Conservation (phyloP, 2,329 filamentous ascomycete species). For the Aspergillus chevalieri region DNA sequence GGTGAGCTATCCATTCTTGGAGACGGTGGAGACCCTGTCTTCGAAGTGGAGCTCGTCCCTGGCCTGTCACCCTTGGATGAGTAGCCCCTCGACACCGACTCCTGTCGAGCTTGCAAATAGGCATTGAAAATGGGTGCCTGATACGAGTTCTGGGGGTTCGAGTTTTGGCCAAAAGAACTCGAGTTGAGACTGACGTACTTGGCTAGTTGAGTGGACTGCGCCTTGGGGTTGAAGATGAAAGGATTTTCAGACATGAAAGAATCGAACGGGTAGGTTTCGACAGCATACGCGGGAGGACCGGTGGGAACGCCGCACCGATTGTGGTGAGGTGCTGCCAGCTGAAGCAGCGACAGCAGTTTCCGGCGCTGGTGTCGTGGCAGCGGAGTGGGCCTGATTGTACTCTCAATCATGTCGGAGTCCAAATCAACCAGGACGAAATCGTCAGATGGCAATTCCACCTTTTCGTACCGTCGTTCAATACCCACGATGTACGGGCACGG, state of each 20-base stretch:
- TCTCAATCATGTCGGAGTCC: conserved; percentile 83
- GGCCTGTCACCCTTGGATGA: conserved; percentile 59
- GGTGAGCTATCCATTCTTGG: conserved; percentile 59
- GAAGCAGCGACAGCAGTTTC: conserved; percentile 81
- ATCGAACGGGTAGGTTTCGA: conserved; percentile 88
- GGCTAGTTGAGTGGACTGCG: conserved; percentile 65
- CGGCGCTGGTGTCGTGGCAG: conserved; percentile 83
- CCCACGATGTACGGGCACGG: conserved; percentile 97
- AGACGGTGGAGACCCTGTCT: conserved; percentile 50
- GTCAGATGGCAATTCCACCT: conserved; percentile 68
- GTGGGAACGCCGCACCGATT: conserved; percentile 75
- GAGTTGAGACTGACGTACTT: conserved; percentile 89
- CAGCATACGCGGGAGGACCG: conserved; percentile 87
- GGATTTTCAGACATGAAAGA: conserved; percentile 82
- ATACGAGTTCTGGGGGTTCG: conserved; percentile 46
- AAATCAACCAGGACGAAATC: conserved; percentile 94
- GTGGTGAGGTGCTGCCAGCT: conserved; percentile 84
- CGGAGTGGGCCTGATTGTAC: conserved; percentile 67
- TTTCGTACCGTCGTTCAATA: conserved; percentile 76
- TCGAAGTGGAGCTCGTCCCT: conserved; percentile 59
- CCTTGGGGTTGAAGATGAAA: conserved; percentile 67
- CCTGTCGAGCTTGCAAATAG: conserved; percentile 70
- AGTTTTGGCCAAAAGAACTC: conserved; percentile 67
- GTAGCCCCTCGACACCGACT: conserved; percentile 44
- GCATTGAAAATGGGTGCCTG: conserved; percentile 79